These are phyloP conservation scores for Salix dunnii DNA, from an alignment of 345 rosid genomes.

Conservation along the genomic window DNA sequence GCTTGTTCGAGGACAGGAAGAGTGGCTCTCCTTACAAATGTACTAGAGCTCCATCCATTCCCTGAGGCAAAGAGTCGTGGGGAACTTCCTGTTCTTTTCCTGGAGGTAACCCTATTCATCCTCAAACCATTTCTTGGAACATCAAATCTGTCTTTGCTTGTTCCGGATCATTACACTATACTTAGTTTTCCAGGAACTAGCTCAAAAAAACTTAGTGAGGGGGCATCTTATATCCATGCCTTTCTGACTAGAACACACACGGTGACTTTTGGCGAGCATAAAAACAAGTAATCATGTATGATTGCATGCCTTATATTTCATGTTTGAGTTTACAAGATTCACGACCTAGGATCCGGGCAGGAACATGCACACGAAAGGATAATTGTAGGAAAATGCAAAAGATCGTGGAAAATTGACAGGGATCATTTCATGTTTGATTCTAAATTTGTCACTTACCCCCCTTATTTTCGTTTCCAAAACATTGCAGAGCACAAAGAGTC, in stretches of 20 bases:
- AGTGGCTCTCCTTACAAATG: slow-evolving; percentile 62
- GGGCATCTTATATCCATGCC: neutral
- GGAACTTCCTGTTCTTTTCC: slow-evolving; percentile 60
- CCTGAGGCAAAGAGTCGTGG: slow-evolving; percentile 59
- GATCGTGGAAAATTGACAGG: neutral
- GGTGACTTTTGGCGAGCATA: neutral
- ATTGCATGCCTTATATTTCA: neutral
- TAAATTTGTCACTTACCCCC: neutral
- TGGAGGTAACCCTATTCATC: slow-evolving; percentile 34
- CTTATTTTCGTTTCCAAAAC: neutral
- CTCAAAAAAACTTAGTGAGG: too few relatives aligned
- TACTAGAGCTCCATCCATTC: slow-evolving; percentile 52
- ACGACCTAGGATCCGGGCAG: too few relatives aligned
- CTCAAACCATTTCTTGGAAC: neutral
- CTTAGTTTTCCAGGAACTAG: neutral
- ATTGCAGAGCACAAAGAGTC: slow-evolving; percentile 49
- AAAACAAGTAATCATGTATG: neutral
- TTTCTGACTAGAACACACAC: neutral
- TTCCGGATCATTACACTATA: too few relatives aligned
- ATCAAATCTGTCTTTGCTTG: too few relatives aligned
- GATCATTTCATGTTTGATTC: too few relatives aligned
- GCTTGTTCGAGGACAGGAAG: slow-evolving; percentile 59
- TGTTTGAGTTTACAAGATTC: too few relatives aligned
- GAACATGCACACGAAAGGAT: too few relatives aligned
- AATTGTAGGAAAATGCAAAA: neutral